A percentile compares a stretch with the other conserved stretches of the same genome.
phyloP scores from a whole-genome alignment of 2,329 filamentous ascomycete genomes.

The Aureobasidium zeae region DNA sequence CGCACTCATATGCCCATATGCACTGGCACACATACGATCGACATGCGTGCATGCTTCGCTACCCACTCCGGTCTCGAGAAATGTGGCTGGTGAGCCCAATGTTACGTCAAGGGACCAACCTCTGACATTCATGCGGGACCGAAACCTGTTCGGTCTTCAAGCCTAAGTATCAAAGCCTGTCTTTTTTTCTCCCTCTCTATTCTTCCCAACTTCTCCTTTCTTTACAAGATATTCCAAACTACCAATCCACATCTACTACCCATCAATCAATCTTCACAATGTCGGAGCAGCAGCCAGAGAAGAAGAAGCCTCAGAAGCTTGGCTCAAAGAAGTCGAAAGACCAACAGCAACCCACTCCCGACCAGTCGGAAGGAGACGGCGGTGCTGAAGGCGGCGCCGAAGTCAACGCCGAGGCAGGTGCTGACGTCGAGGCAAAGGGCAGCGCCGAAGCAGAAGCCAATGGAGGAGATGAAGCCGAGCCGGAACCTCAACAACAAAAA shows the following conservation, averaged over 20 bases:
- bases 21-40: constrained; percentile 10
- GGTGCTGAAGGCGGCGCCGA: constrained; percentile 25
- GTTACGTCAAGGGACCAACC: constrained; percentile 15
- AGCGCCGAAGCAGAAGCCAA: constrained; percentile 34
- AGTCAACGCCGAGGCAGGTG: constrained; percentile 28
- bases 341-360: constrained; percentile 41
- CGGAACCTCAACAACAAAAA: constrained; percentile 33
- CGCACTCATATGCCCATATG: constrained; percentile 1
- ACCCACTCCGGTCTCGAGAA: constrained; percentile 12
- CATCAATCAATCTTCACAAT: constrained; percentile 20
- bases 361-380: constrained; percentile 32
- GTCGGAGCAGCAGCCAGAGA: constrained; percentile 24
- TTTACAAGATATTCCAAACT: not conserved
- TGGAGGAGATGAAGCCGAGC: constrained; percentile 33
- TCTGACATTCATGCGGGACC: constrained; percentile 11
- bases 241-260: constrained; percentile 14
- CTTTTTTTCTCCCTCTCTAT: constrained; percentile 1
- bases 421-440: constrained; percentile 25
- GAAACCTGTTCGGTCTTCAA: constrained; percentile 14
- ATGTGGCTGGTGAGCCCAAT: constrained; percentile 16
- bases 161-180: constrained; percentile 13
- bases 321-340: constrained; percentile 35
- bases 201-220: constrained; percentile 4
- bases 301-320: constrained; percentile 43
- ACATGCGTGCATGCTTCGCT: constrained; percentile 11